A percentile compares a stretch with the other conserved stretches of the same genome.
These are phyloP conservation scores for Gossypium herbaceum DNA, from an alignment of 345 rosid genomes.

Conservation along the genomic window DNA sequence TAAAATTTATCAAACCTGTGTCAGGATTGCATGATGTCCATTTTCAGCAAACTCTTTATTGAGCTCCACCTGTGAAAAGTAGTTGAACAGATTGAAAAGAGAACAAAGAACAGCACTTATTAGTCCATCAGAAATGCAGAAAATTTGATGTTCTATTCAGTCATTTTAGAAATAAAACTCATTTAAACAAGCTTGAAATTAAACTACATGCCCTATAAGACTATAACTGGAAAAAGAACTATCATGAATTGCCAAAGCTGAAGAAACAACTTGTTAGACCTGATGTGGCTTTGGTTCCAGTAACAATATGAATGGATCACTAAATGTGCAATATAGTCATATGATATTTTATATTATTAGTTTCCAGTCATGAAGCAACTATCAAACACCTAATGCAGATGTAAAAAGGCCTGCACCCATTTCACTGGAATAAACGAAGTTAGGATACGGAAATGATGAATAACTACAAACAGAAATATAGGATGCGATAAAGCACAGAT, in stretches of 20 bases:
- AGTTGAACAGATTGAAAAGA: slow-evolving; percentile 10
- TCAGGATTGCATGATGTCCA: slow-evolving; percentile 71
- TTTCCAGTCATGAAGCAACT: neutral
- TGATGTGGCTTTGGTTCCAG: neutral
- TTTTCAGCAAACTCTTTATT: slow-evolving; percentile 44
- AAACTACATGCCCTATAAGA: neutral
- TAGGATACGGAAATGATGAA: neutral
- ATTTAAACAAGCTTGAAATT: neutral
- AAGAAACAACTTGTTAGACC: neutral
- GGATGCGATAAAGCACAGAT: neutral
- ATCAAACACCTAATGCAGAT: neutral
- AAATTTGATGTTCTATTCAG: neutral
- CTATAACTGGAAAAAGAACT: neutral
- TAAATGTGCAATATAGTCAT: neutral
- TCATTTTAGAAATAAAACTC: neutral
- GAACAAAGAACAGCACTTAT: slow-evolving; percentile 10
- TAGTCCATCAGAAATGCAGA: neutral
- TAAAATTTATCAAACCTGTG: slow-evolving; percentile 46
- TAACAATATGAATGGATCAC: neutral
- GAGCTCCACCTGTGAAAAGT: slow-evolving; percentile 63
- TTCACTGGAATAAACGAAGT: neutral
- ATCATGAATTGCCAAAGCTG: neutral
- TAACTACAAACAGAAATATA: neutral
- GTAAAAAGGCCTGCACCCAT: neutral
- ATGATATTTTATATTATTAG: neutral